Evolutionary conservation across 768 basidiomycete genomes (phyloP).

Genomic region (Cystofilobasidium capitatum): DNA sequence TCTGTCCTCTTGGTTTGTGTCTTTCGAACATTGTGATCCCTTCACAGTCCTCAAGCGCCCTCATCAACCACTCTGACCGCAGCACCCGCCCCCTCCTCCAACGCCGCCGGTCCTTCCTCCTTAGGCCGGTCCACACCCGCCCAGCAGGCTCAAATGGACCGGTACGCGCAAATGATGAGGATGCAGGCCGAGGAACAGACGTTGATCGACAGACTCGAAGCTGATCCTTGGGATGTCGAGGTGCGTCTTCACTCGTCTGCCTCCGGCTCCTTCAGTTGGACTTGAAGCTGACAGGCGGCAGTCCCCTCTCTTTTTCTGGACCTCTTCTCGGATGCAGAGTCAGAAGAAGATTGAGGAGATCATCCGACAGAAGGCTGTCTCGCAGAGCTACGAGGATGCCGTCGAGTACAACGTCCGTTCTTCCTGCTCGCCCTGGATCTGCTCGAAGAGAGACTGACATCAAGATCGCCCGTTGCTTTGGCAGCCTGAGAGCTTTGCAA

Average conservation of each 20-base stretch:
- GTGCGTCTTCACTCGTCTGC: conserved; percentile 24
- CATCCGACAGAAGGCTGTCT: conserved; percentile 75
- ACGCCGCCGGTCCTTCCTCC: neutral
- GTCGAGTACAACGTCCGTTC: conserved; percentile 57
- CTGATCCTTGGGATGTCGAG: conserved; percentile 83
- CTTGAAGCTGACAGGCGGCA: neutral
- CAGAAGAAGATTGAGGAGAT: conserved; percentile 88
- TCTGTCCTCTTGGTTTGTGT: too few relatives aligned
- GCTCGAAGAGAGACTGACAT: conserved; percentile 30
- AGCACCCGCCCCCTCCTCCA: neutral
- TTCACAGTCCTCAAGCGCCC: neutral
- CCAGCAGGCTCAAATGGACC: conserved; percentile 12
- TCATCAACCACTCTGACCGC: neutral
- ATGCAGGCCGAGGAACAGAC: conserved; percentile 15
- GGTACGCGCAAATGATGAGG: conserved; percentile 7
- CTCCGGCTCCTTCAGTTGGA: neutral
- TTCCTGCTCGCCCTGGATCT: neutral
- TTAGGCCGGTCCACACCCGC: neutral
- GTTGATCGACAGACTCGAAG: conserved; percentile 56
- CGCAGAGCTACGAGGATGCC: conserved; percentile 89
- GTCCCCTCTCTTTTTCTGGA: neutral
- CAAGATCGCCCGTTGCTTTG: neutral
- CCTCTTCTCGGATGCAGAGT: conserved; percentile 41
- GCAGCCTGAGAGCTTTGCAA: conserved; percentile 77
- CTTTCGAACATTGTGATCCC: too few relatives aligned